Evolutionary conservation across 139 green algal genomes (phyloP).

Genomic region (Tetradesmus obliquus): DNA sequence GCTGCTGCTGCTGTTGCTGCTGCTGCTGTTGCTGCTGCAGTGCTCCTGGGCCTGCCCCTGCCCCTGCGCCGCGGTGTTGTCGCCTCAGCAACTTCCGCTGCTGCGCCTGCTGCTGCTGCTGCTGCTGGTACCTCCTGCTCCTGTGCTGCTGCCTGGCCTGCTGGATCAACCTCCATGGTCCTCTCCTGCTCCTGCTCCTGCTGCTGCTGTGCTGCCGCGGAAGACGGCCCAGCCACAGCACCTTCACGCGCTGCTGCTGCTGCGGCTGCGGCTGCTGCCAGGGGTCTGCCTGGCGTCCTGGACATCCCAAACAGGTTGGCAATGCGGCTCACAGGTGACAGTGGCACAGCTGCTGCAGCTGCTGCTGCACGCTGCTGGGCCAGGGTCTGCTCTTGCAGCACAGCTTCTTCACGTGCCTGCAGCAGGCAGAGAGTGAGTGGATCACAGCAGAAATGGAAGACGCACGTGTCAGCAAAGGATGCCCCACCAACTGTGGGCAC

Average conservation of each 20-base stretch:
- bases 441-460: background rate
- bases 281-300: background rate
- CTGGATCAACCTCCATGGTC: background rate
- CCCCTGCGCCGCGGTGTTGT: background rate
- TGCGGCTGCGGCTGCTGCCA: background rate
- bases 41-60: background rate
- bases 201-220: background rate
- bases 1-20: background rate
- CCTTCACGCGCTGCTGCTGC: background rate
- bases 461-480: background rate
- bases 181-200: background rate
- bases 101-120: background rate
- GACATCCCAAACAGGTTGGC: background rate
- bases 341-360: conserved; percentile 13
- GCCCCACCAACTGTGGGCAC: no score
- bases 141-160: background rate
- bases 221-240: background rate
- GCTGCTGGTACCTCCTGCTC: background rate
- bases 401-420: conserved; percentile 10
- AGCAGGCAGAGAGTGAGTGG: background rate
- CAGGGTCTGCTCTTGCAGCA: conserved; percentile 33
- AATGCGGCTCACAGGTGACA: conserved; percentile 25
- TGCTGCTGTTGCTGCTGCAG: background rate
- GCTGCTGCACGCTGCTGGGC: conserved; percentile 36
- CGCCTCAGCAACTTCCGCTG: background rate